A percentile compares a stretch with the other conserved stretches of the same genome.
These are phyloP conservation scores for Bolboschoenoplectus hybrid DNA, from an alignment of 202 grass and related monocot genomes.

Conservation along the genomic window DNA sequence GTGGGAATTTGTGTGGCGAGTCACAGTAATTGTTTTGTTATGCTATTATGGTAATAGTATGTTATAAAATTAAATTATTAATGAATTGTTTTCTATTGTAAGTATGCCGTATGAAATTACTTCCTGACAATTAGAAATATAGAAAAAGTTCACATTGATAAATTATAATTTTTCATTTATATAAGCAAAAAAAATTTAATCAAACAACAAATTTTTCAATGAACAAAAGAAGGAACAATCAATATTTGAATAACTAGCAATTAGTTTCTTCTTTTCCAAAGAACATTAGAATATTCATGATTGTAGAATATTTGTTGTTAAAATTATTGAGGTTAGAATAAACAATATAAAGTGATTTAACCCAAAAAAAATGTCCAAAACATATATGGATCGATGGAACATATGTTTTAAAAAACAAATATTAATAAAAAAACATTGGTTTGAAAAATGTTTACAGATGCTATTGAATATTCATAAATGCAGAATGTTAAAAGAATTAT, in stretches of 20 bases:
- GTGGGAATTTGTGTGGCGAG: constrained; percentile 12
- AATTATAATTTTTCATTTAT: too few relatives aligned
- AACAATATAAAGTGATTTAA: not conserved
- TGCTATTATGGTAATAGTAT: too few relatives aligned
- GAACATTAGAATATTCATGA: too few relatives aligned
- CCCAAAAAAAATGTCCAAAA: not conserved
- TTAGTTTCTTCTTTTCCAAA: too few relatives aligned
- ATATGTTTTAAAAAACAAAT: too few relatives aligned
- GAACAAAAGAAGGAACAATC: too few relatives aligned
- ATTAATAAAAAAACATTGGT: not conserved
- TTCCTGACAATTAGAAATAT: not conserved
- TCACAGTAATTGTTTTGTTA: not conserved
- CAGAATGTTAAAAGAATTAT: not conserved
- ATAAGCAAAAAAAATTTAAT: not conserved
- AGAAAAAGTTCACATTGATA: not conserved
- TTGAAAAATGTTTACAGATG: not conserved
- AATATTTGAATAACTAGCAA: too few relatives aligned
- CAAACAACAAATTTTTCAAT: not conserved
- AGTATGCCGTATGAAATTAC: not conserved
- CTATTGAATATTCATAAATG: not conserved
- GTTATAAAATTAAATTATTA: too few relatives aligned
- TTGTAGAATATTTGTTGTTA: not conserved
- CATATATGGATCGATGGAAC: not conserved
- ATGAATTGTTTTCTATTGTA: not conserved
- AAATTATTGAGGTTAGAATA: not conserved